Evolutionary conservation across 306 rosid genomes (phyloP), one percentile per base, ranked within the genome.

Genomic region (Medicago truncatula): DNA sequence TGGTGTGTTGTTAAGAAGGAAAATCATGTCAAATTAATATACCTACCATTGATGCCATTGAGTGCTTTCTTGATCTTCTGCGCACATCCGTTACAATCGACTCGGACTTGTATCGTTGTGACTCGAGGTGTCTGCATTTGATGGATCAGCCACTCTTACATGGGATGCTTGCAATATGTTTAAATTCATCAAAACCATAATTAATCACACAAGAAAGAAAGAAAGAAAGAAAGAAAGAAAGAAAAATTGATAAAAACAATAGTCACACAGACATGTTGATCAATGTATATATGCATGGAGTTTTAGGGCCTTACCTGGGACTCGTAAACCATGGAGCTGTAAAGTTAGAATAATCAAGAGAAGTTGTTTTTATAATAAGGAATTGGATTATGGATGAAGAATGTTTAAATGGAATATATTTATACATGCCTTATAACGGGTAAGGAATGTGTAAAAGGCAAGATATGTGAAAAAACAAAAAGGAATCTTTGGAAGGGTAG

Each of bases 51-150:
- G 59, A 95, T 82, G 82, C 91, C 96, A 54, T 80, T 69, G 15
- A 95, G 76, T 13, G 93, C 92, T 78, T 87, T 95, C 86, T 85
- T 95, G 65, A 95, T 88, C 97, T 95, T 92, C 67, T 88, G 92
- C 15, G 89, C 90, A n/a, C 99, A 95, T 7, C 99, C 97, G 61
- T 95, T 92, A 44, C 99, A 95, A 85, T 92, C 97, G 83, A 92
- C 92, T 9, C 97, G 90, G 81, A 95, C 93, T 73, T 90, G 87
- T 72, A 92, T 89, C 79, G 86, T 91, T 5, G 97, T 90, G 73
- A 89, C 71, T 60, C 77, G 91, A 71, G 85, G 87, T 86, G 78
- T 88, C 96, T 88, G 86, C 91, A 88, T 75, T 76, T 53, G 78
- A 86, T 36, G 67, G 64, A 47, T 58, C 36, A 80, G 76, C 40